Percentiles rank a stretch among this genome's conserved stretches.
These are phyloP conservation scores for Fraxinus nigra DNA, from an alignment of 305 asterid species.

Conservation along the genomic window DNA sequence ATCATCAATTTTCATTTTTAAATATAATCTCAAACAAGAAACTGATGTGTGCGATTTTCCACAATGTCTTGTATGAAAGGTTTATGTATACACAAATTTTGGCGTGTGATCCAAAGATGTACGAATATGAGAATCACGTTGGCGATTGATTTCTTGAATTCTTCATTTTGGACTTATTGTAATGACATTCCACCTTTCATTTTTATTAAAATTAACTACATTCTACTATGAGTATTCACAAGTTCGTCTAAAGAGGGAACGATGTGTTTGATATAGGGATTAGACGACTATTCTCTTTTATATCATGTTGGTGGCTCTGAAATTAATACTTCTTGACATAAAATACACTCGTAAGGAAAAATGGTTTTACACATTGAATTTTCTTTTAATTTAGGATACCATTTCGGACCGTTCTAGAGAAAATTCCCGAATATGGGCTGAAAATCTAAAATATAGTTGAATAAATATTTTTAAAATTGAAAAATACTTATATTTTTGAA, in stretches of 20 bases:
- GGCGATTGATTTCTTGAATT: background rate
- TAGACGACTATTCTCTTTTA: background rate
- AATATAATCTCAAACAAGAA: background rate
- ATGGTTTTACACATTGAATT: background rate
- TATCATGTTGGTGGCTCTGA: background rate
- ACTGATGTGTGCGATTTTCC: background rate
- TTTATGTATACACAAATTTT: background rate
- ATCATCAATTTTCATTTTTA: background rate
- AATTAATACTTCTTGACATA: background rate
- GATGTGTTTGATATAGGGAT: background rate
- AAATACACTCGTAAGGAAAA: too few relatives aligned
- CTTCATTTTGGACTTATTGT: background rate
- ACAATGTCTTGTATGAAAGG: background rate
- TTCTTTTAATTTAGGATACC: background rate
- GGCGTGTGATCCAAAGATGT: slow-evolving; percentile 17
- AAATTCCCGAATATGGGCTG: background rate
- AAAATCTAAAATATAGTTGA: background rate
- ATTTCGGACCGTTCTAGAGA: background rate
- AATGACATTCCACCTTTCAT: background rate
- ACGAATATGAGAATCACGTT: slow-evolving; percentile 11
- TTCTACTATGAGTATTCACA: background rate
- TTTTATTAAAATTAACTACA: background rate
- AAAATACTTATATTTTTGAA: background rate
- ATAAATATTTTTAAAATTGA: background rate
- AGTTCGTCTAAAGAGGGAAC: background rate